Percentiles rank a stretch among this genome's conserved stretches.
Conservation (phyloP, 202 grass and related monocot genomes). For the Eragrostis tef region DNA sequence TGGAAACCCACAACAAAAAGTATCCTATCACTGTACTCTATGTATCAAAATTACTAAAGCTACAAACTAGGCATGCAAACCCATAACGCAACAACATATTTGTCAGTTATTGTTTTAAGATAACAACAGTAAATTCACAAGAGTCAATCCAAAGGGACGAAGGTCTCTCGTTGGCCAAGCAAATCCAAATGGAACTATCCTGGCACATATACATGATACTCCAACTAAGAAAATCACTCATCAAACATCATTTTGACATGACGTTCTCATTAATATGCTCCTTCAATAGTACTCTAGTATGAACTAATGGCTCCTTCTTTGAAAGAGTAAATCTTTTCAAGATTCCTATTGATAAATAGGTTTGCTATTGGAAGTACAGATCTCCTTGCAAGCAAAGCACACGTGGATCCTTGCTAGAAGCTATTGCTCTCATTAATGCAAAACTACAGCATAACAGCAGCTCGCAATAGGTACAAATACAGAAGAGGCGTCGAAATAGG, state of each 20-base stretch:
- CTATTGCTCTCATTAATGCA: neutral
- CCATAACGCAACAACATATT: neutral
- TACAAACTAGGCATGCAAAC: neutral
- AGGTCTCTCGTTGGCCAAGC: neutral
- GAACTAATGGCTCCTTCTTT: neutral
- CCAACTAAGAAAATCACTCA: neutral
- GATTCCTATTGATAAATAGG: neutral
- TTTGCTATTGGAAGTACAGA: constrained; percentile 10
- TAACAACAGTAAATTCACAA: neutral
- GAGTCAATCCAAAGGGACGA: neutral
- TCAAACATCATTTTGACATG: neutral
- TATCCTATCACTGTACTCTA: constrained; percentile 7
- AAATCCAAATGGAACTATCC: constrained; percentile 35
- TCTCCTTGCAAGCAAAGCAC: constrained; percentile 19
- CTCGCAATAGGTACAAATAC: neutral
- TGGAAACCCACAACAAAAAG: constrained; percentile 31
- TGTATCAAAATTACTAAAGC: constrained; percentile 18
- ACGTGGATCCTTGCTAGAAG: constrained; percentile 16
- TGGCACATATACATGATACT: constrained; percentile 26
- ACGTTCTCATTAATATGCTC: neutral
- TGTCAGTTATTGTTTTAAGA: constrained; percentile 11
- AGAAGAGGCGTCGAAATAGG: constrained; percentile 1
- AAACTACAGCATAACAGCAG: constrained; percentile 4
- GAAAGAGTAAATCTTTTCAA: constrained; percentile 6
- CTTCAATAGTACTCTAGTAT: neutral